phyloP scores from a whole-genome alignment of 2,329 filamentous ascomycete genomes.

The Pseudovirgaria hyperparasitica region DNA sequence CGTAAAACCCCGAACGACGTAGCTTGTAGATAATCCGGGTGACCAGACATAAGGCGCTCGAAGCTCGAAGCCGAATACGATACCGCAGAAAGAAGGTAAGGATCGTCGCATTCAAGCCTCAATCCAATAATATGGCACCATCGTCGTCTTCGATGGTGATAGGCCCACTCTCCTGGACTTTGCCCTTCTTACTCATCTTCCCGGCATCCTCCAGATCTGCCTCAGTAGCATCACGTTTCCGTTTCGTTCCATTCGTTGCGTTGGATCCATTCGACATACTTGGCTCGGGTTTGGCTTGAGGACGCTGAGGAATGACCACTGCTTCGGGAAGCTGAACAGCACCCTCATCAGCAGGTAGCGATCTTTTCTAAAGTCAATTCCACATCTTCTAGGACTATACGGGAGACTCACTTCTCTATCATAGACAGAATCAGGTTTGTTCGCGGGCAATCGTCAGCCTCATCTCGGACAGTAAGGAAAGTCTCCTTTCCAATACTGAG shows the following conservation, averaged over 20 bases:
- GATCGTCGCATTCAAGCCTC: too few species aligned
- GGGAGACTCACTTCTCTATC: constrained; percentile 42
- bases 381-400: constrained; percentile 5
- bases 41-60: too few species aligned
- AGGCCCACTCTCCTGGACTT: constrained; percentile 20
- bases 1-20: too few species aligned
- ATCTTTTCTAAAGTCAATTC: constrained; percentile 6
- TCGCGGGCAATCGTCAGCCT: constrained; percentile 63
- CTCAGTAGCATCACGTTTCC: constrained; percentile 34
- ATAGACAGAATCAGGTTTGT: constrained; percentile 70
- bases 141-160: constrained; percentile 22
- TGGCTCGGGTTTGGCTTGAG: constrained; percentile 16
- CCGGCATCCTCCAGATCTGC: constrained; percentile 24
- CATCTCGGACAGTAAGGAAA: constrained; percentile 73
- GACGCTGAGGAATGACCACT: constrained; percentile 35
- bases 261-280: constrained; percentile 17
- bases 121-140: constrained; percentile 14
- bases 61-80: background rate
- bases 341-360: constrained; percentile 31
- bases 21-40: too few species aligned
- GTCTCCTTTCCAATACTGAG: constrained; percentile 61
- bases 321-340: constrained; percentile 39
- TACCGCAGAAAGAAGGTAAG: too few species aligned
- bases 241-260: constrained; percentile 19
- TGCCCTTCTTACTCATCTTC: constrained; percentile 25